Evolutionary conservation across 768 basidiomycete genomes (phyloP), one percentile per base, ranked within the genome.

Genomic region (Pleurotus tuoliensis): DNA sequence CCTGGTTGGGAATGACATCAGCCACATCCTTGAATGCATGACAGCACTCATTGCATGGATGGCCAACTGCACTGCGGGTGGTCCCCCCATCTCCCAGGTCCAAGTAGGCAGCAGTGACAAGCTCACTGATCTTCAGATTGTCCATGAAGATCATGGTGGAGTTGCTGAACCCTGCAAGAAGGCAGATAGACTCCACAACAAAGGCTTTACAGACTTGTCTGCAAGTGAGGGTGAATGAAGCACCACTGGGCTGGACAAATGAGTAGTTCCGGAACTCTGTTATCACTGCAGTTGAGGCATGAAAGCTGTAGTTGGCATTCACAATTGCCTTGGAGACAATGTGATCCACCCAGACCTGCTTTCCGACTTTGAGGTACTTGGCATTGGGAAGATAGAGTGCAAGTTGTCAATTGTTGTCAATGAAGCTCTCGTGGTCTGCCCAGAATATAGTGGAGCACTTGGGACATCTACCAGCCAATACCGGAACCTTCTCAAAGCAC

Each of bases 141-240:
- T 57, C 58, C n/a, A 16, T 25, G 25, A 58, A 38, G 7, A 25
- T 47, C 9, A 60, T 24, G 51, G 40, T 22, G 4, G 25, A 45
- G 30, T 59, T 37, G 20, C 50, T 44, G 12, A 27, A 24, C 15
- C 44, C 27, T 18, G 63, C 59, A 55, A 64, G 52, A n/a, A 47
- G 30, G 4, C 61, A 34, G 8, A 65, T 54, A 38, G 64, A 62
- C 53, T 65, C 61, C 20, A 64, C 48, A 38, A 65, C 57, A 64
- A 63, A 65, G 12, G 61, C 56, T 43, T 58, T 50, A 62, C 62
- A 65, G 3, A 63, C 46, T 15, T 65, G 61, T 20, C 47, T 16
- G 16, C 43, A 27, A 22, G 59, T 55, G 16, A 63, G 5, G 20
- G 41, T 48, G 16, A 24, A 18, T 8, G 55, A 18, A 22, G 20